Evolutionary conservation across 2,329 filamentous ascomycete genomes (phyloP).

Genomic region (Tolypocladium ovalisporum): DNA sequence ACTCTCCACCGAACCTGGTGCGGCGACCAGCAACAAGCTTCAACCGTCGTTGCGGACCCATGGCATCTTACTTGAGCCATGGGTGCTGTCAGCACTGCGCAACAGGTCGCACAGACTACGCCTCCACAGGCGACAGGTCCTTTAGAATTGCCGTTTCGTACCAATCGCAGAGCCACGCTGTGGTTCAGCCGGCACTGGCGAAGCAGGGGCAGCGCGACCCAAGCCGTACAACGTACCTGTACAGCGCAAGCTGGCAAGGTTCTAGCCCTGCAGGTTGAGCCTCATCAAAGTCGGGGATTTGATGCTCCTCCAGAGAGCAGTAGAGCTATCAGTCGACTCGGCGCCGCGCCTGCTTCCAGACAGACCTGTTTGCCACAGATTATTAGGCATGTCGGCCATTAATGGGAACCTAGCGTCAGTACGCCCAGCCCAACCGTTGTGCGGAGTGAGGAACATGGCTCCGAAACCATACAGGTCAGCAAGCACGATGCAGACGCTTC

Average conservation of each 20-base stretch:
- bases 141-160: neutral
- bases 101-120: neutral
- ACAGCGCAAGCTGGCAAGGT: neutral
- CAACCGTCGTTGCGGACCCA: neutral
- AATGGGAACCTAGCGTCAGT: too few species aligned
- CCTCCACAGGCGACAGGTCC: neutral
- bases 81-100: neutral
- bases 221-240: neutral
- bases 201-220: neutral
- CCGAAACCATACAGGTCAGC: neutral
- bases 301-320: neutral
- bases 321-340: neutral
- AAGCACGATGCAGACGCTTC: neutral
- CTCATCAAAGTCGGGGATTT: neutral
- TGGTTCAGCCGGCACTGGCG: neutral
- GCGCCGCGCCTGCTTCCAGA: neutral
- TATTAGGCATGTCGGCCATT: too few species aligned
- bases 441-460: neutral
- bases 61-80: too few species aligned
- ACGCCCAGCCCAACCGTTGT: too few species aligned
- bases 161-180: neutral
- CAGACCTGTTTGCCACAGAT: too few species aligned
- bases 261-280: neutral
- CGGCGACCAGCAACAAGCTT: neutral
- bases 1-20: neutral